phyloP scores from a whole-genome alignment of 2,329 filamentous ascomycete genomes.

The Coniochaeta ligniaria region DNA sequence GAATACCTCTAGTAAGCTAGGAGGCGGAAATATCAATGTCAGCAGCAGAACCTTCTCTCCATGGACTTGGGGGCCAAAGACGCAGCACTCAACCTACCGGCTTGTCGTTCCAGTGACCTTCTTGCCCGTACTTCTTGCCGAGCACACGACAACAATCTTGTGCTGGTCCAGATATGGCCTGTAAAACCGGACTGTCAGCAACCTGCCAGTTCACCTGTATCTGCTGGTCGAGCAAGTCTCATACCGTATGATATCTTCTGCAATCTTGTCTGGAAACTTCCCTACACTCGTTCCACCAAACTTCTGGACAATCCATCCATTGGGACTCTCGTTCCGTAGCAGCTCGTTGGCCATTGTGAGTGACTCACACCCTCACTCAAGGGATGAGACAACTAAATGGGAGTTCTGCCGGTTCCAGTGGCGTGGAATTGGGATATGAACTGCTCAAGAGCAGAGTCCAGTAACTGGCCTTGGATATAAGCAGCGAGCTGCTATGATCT shows the following conservation, averaged over 20 bases:
- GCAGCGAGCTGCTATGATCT: neutral
- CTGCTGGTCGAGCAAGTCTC: neutral
- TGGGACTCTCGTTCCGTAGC: conserved; percentile 21
- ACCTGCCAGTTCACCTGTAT: neutral
- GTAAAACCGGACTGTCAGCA: neutral
- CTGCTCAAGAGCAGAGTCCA: neutral
- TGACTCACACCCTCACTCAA: conserved; percentile 2
- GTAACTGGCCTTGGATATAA: neutral
- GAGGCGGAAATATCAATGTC: neutral
- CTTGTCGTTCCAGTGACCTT: conserved; percentile 95
- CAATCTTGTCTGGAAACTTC: conserved; percentile 78
- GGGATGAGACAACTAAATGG: neutral
- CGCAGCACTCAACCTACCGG: conserved; percentile 52
- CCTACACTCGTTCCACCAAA: conserved; percentile 94
- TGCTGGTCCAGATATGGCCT: conserved; percentile 58
- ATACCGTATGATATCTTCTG: conserved; percentile 62
- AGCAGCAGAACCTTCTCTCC: neutral
- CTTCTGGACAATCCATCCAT: conserved; percentile 83
- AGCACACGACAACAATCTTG: conserved; percentile 88
- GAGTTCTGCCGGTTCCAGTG: neutral
- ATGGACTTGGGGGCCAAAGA: too few relatives aligned
- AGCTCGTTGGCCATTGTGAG: conserved; percentile 14
- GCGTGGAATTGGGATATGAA: neutral
- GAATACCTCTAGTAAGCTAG: conserved; percentile 50
- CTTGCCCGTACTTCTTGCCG: conserved; percentile 86